A percentile compares a stretch with the other conserved stretches of the same genome.
Conservation (phyloP, 192 early-diverging fungal genomes). For the Helicostylum pulchrum region DNA sequence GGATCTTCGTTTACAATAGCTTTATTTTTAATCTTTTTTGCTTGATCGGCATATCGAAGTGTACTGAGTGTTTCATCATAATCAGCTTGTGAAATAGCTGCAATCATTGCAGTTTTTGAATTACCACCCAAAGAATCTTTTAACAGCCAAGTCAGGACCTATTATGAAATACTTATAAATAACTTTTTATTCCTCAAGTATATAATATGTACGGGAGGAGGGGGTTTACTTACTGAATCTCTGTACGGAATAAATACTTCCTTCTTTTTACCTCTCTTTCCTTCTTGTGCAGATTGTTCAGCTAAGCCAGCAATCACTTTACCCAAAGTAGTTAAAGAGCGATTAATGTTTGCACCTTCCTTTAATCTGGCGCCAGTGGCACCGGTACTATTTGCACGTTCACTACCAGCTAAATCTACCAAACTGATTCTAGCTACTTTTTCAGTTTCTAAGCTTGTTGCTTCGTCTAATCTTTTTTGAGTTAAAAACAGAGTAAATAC, state of each 20-base stretch:
- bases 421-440: constrained; percentile 79
- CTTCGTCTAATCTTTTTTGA: constrained; percentile 51
- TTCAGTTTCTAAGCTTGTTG: constrained; percentile 60
- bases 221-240: constrained; percentile 58
- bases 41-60: constrained; percentile 75
- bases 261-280: constrained; percentile 42
- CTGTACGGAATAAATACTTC: constrained; percentile 82
- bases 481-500: constrained; percentile 78
- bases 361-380: constrained; percentile 80
- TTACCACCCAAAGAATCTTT: constrained; percentile 73
- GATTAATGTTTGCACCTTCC: constrained; percentile 95
- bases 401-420: constrained; percentile 93
- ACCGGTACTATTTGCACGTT: constrained; percentile 83
- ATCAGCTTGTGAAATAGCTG: constrained; percentile 60
- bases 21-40: constrained; percentile 78
- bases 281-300: constrained; percentile 50
- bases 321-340: constrained; percentile 84
- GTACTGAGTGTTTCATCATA: constrained; percentile 67
- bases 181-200: not conserved
- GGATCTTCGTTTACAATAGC: constrained; percentile 80
- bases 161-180: constrained; percentile 42
- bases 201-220: not conserved
- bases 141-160: constrained; percentile 70
- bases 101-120: constrained; percentile 69
- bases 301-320: constrained; percentile 92